These are phyloP conservation scores for Aspergillus saccharolyticus DNA, from an alignment of 495 filamentous ascomycete species.

Conservation along the genomic window DNA sequence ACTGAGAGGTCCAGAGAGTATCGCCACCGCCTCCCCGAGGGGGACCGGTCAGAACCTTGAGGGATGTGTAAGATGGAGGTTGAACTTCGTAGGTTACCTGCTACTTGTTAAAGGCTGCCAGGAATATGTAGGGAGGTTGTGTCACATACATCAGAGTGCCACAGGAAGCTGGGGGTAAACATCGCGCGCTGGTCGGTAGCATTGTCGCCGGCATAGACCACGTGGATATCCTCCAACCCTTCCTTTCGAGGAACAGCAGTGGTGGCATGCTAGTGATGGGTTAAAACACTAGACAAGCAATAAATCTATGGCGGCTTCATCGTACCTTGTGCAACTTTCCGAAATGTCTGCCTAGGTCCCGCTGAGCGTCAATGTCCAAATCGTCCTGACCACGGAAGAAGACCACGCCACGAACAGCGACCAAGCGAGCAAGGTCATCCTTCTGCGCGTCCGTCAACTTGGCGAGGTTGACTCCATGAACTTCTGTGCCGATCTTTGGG, in stretches of 20 bases:
- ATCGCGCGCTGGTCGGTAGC: slow-evolving; percentile 53
- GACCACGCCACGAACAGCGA: slow-evolving; percentile 67
- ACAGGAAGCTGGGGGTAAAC: slow-evolving; percentile 49
- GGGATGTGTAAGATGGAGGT: slow-evolving; percentile 70
- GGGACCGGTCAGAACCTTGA: slow-evolving; percentile 65
- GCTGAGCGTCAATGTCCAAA: slow-evolving; percentile 62
- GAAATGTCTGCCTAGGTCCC: slow-evolving; percentile 61
- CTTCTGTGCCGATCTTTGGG: slow-evolving; percentile 67
- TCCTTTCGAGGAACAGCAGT: slow-evolving; percentile 53
- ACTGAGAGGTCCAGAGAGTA: slow-evolving; percentile 70
- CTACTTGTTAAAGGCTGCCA: background rate
- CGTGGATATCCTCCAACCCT: slow-evolving; percentile 64
- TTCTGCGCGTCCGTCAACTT: slow-evolving; percentile 63
- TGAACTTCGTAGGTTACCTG: slow-evolving; percentile 70
- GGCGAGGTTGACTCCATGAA: slow-evolving; percentile 64
- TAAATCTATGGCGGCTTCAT: background rate
- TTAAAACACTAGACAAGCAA: slow-evolving; percentile 1
- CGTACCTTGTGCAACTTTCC: slow-evolving; percentile 60
- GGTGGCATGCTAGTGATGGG: slow-evolving; percentile 42
- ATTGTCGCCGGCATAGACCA: slow-evolving; percentile 61
- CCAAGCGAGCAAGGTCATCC: slow-evolving; percentile 68
- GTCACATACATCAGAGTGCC: slow-evolving; percentile 56
- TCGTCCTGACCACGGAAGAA: slow-evolving; percentile 67
- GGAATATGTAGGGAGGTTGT: slow-evolving; percentile 16
- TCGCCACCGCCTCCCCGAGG: slow-evolving; percentile 66